Percentiles rank a stretch among this genome's conserved stretches.
phyloP scores from a whole-genome alignment of 805 yeast genomes.

The Nakazawaea pomicola region DNA sequence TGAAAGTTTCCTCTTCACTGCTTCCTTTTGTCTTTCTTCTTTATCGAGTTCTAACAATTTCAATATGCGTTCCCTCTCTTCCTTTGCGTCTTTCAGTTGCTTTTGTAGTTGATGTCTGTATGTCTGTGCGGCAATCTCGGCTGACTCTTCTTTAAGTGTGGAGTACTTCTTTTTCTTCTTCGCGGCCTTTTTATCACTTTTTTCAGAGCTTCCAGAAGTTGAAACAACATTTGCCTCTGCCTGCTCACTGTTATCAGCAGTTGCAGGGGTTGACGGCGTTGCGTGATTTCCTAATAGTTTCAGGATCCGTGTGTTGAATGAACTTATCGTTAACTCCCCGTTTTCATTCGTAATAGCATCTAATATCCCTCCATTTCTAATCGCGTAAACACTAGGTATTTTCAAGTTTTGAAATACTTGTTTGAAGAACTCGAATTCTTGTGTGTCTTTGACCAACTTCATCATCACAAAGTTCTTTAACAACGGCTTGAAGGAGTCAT shows the following conservation, averaged over 20 bases:
- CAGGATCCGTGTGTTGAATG: no score
- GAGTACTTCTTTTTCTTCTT: slow-evolving; percentile 11
- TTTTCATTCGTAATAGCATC: slow-evolving; percentile 34
- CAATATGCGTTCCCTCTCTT: slow-evolving; percentile 54
- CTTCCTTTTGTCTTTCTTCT: slow-evolving; percentile 32
- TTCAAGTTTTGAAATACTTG: slow-evolving; percentile 49
- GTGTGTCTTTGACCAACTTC: slow-evolving; percentile 33
- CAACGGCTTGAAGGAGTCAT: slow-evolving; percentile 17
- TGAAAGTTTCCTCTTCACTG: slow-evolving; percentile 4
- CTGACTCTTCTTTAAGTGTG: slow-evolving; percentile 35
- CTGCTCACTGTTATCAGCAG: slow-evolving; percentile 10
- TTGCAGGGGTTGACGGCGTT: slow-evolving; percentile 9
- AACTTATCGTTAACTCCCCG: slow-evolving; percentile 16
- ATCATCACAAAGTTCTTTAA: slow-evolving; percentile 33
- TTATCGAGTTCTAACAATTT: slow-evolving; percentile 48
- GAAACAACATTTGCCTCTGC: no score
- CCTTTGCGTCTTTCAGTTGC: slow-evolving; percentile 31
- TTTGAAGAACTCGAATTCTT: slow-evolving; percentile 42
- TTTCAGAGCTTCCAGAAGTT: no score
- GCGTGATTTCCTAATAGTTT: no score
- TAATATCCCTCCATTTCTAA: slow-evolving; percentile 42
- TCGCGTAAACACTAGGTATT: slow-evolving; percentile 53
- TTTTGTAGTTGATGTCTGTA: slow-evolving; percentile 34
- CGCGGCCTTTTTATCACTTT: no score
- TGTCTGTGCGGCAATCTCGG: slow-evolving; percentile 30